Conservation (phyloP, 2,329 filamentous ascomycete genomes). For the Chrysoporthe deuterocubensis region DNA sequence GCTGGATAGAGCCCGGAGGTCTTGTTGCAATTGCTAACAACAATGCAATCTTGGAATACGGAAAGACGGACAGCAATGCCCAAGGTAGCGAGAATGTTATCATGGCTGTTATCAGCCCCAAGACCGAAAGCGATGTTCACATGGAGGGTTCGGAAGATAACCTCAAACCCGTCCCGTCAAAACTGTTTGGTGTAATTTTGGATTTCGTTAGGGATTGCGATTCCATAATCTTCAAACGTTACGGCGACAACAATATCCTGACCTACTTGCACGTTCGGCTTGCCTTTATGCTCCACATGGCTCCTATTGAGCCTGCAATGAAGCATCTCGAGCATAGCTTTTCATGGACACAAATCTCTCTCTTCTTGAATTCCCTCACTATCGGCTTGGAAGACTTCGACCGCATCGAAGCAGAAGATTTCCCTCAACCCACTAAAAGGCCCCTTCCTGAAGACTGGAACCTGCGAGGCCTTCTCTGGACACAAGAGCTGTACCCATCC, state of each 20-base stretch:
- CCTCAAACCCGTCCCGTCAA: slow-evolving; percentile 22
- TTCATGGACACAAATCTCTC: slow-evolving; percentile 45
- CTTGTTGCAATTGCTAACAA: slow-evolving; percentile 62
- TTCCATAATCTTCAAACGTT: slow-evolving; percentile 52
- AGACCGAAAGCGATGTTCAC: slow-evolving; percentile 10
- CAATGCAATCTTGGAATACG: slow-evolving; percentile 60
- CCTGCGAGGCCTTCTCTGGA: slow-evolving; percentile 66
- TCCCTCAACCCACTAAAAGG: slow-evolving; percentile 52
- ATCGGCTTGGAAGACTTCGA: slow-evolving; percentile 34
- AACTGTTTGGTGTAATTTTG: slow-evolving; percentile 42
- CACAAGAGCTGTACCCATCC: slow-evolving; percentile 59
- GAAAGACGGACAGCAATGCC: slow-evolving; percentile 35
- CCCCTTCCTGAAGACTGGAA: slow-evolving; percentile 73
- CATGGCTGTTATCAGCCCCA: slow-evolving; percentile 41
- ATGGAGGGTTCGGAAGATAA: slow-evolving; percentile 16
- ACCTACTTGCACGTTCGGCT: slow-evolving; percentile 67
- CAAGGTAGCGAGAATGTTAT: slow-evolving; percentile 44
- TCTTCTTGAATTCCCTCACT: slow-evolving; percentile 44
- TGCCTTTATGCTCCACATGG: slow-evolving; percentile 58
- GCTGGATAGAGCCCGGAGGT: slow-evolving; percentile 59
- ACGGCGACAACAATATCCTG: slow-evolving; percentile 62
- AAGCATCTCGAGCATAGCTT: slow-evolving; percentile 45
- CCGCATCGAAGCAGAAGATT: slow-evolving; percentile 47
- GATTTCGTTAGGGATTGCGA: slow-evolving; percentile 50
- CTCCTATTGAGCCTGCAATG: slow-evolving; percentile 47